phyloP scores from a whole-genome alignment of 306 rosid genomes.

The Ammopiptanthus mongolicus region DNA sequence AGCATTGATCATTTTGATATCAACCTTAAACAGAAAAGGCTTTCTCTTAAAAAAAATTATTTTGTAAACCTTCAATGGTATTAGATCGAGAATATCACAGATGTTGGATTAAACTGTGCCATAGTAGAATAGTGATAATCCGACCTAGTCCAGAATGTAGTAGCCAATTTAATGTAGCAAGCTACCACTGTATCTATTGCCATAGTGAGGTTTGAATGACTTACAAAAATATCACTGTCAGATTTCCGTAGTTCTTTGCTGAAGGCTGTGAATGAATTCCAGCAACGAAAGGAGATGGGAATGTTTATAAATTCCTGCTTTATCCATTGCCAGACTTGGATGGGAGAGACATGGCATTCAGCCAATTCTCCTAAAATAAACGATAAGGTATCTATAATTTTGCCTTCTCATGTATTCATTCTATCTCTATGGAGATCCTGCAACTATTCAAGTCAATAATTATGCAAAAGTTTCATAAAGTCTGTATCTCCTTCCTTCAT shows the following conservation, averaged over 20 bases:
- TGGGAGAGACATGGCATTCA: constrained; percentile 76
- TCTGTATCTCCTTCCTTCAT: neutral
- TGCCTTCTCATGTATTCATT: neutral
- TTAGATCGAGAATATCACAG: neutral
- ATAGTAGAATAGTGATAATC: neutral
- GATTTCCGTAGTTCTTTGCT: constrained; percentile 81
- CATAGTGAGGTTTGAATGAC: constrained; percentile 18
- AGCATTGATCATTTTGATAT: neutral
- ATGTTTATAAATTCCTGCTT: constrained; percentile 81
- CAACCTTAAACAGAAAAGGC: neutral
- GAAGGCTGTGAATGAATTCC: constrained; percentile 56
- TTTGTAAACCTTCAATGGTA: neutral
- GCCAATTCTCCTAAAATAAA: constrained; percentile 75
- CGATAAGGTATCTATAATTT: constrained; percentile 43
- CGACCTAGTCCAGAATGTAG: neutral
- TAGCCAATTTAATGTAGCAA: neutral
- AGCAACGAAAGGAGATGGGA: constrained; percentile 56
- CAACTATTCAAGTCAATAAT: neutral
- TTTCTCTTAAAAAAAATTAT: neutral
- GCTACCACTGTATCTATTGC: neutral
- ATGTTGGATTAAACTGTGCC: constrained; percentile 12
- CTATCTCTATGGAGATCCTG: neutral
- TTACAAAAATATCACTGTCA: constrained; percentile 23
- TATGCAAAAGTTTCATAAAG: neutral
- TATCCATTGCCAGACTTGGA: constrained; percentile 84